Evolutionary conservation across 1,284 basidiomycete genomes (phyloP).

Genomic region (Marasmius fiardii): DNA sequence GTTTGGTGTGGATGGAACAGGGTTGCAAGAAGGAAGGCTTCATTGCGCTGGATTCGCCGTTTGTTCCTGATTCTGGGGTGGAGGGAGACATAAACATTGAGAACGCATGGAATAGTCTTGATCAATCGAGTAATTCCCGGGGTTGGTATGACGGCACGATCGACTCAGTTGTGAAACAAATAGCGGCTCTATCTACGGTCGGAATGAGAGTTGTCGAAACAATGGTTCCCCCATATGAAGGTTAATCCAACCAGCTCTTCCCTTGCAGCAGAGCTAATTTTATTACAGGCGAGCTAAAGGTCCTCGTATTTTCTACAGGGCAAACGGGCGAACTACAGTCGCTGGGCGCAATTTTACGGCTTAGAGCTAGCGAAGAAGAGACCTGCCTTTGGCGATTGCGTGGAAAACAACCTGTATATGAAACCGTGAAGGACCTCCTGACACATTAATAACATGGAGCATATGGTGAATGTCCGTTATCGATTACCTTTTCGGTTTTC

Average conservation of each 20-base stretch:
- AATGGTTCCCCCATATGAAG: conserved; percentile 57
- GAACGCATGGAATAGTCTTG: conserved; percentile 48
- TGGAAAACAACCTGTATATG: conserved; percentile 42
- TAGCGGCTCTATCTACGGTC: conserved; percentile 38
- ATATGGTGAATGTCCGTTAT: neutral
- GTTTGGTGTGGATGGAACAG: too few relatives aligned
- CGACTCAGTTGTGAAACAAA: conserved; percentile 44
- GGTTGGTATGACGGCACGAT: conserved; percentile 65
- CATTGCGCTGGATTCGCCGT: conserved; percentile 68
- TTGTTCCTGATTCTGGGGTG: conserved; percentile 41
- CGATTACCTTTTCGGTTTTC: conserved; percentile 4
- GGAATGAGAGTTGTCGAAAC: conserved; percentile 45
- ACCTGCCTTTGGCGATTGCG: conserved; percentile 72
- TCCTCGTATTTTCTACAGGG: conserved; percentile 34
- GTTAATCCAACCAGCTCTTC: conserved; percentile 27
- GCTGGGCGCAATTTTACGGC: conserved; percentile 41
- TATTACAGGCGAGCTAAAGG: conserved; percentile 59
- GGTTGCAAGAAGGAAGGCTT: conserved; percentile 60
- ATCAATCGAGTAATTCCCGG: conserved; percentile 41
- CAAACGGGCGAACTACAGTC: conserved; percentile 17
- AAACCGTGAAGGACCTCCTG: conserved; percentile 35
- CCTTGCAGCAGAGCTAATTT: conserved; percentile 9
- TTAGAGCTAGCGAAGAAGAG: conserved; percentile 64
- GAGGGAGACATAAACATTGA: conserved; percentile 44
- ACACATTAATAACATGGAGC: conserved; percentile 20